These are phyloP conservation scores for Isabelozyma gotoi DNA, from an alignment of 805 yeast species.

Conservation along the genomic window DNA sequence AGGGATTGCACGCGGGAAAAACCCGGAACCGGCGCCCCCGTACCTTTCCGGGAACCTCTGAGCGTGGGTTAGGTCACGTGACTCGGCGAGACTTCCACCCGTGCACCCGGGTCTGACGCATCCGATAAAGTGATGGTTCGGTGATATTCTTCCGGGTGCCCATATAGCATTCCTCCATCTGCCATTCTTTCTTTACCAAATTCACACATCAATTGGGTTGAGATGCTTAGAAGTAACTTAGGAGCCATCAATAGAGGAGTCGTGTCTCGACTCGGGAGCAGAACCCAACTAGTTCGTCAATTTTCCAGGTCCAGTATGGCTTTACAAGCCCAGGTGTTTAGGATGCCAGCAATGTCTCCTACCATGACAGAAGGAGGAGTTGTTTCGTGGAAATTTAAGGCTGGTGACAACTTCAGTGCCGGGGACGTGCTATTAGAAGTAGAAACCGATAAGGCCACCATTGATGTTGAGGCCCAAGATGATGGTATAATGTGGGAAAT, in stretches of 20 bases:
- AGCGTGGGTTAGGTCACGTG: not conserved
- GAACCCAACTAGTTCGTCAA: too few species aligned
- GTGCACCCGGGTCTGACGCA: not conserved
- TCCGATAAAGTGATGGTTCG: not conserved
- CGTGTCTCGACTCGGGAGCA: not conserved
- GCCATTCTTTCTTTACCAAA: not conserved
- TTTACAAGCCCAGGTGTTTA: conserved; percentile 48
- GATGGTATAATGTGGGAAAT: conserved; percentile 89
- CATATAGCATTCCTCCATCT: too few species aligned
- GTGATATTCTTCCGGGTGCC: not conserved
- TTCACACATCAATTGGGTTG: not conserved
- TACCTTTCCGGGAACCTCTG: too few species aligned
- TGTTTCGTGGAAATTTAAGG: conserved; percentile 81
- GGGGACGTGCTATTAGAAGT: conserved; percentile 84
- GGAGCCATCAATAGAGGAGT: not conserved
- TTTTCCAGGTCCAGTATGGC: not conserved
- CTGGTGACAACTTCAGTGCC: conserved; percentile 64
- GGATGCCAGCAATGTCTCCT: conserved; percentile 99
- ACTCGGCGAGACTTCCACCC: not conserved
- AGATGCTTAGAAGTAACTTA: not conserved
- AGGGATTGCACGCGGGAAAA: not conserved
- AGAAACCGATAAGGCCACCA: conserved; percentile 84
- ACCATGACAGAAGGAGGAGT: conserved; percentile 97
- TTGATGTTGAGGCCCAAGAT: conserved; percentile 85
- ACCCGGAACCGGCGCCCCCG: not conserved